Conservation (phyloP, 768 basidiomycete genomes). For the Daedaleopsis sinensis region DNA sequence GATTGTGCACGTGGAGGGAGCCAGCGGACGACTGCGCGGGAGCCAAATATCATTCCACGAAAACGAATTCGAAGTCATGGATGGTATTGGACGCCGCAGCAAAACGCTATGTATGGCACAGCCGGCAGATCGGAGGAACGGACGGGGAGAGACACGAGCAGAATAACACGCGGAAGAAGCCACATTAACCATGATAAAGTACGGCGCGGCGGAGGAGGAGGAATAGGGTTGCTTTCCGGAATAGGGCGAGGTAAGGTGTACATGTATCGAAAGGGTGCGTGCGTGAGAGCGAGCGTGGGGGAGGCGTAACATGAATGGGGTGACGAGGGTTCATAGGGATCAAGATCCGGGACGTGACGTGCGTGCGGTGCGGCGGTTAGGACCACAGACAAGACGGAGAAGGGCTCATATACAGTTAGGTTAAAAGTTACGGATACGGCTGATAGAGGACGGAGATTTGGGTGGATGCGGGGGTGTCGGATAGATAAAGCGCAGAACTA, state of each 20-base stretch:
- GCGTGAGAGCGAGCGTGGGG: slow-evolving; percentile 17
- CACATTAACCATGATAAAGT: not conserved
- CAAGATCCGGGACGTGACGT: slow-evolving; percentile 16
- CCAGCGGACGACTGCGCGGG: not conserved
- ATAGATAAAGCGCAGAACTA: slow-evolving; percentile 20
- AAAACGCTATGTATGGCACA: slow-evolving; percentile 1
- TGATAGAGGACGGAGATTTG: not conserved
- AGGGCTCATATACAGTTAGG: slow-evolving; percentile 8
- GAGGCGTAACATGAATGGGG: slow-evolving; percentile 5
- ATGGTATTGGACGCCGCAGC: slow-evolving; percentile 1
- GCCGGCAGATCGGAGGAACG: not conserved
- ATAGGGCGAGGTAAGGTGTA: slow-evolving; percentile 20
- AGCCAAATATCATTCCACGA: not conserved
- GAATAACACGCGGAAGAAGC: not conserved
- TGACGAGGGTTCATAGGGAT: slow-evolving; percentile 17
- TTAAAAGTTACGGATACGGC: slow-evolving; percentile 9
- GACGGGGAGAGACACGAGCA: not conserved
- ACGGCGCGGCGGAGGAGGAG: not conserved
- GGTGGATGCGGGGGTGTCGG: slow-evolving; percentile 3
- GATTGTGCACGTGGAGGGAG: not conserved
- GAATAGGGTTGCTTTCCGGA: not conserved
- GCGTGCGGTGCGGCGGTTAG: slow-evolving; percentile 8
- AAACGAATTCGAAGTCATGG: not conserved
- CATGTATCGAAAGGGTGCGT: slow-evolving; percentile 4
- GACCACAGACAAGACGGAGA: not conserved